These are phyloP conservation scores for Hyaloperonospora arabidopsidis DNA, from an alignment of 352 stramenopile genomes.

Conservation along the genomic window DNA sequence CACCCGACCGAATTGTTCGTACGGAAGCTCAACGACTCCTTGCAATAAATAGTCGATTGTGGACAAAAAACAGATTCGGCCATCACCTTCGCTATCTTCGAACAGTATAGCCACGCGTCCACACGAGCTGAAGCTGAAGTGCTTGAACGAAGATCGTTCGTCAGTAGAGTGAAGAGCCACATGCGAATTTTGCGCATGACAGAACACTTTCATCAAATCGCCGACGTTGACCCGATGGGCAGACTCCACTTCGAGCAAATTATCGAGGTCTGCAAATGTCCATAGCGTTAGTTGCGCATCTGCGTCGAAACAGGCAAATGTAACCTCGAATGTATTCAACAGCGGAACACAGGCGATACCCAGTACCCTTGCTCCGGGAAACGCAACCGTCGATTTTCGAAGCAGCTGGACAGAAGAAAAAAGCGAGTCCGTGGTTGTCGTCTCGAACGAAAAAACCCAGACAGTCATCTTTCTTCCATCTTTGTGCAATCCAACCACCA, in stretches of 20 bases:
- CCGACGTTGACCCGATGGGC: constrained; percentile 36
- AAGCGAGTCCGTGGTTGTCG: constrained; percentile 4
- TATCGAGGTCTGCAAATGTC: constrained; percentile 51
- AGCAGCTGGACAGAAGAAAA: constrained; percentile 33
- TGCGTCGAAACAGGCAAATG: constrained; percentile 39
- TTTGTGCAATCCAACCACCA: constrained; percentile 43
- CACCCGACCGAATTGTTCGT: constrained; percentile 53
- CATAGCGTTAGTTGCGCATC: constrained; percentile 39
- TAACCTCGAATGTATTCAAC: constrained; percentile 40
- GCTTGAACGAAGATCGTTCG: constrained; percentile 39
- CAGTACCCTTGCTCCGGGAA: constrained; percentile 25
- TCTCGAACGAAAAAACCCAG: constrained; percentile 53
- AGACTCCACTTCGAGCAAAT: constrained; percentile 34
- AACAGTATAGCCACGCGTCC: constrained; percentile 54
- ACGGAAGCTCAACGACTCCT: constrained; percentile 41
- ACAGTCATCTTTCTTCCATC: constrained; percentile 33
- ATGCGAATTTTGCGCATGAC: constrained; percentile 13
- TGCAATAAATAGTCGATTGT: constrained; percentile 45
- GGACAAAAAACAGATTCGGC: constrained; percentile 46
- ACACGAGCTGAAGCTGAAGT: constrained; percentile 46
- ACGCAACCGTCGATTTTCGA: constrained; percentile 31
- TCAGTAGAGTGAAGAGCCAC: constrained; percentile 37
- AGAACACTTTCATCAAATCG: constrained; percentile 24
- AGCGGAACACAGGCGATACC: constrained; percentile 38
- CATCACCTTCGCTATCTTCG: constrained; percentile 22